Percentiles rank a stretch among this genome's conserved stretches.
phyloP scores from a whole-genome alignment of 768 basidiomycete species.

The Candolleomyces aberdarensis region DNA sequence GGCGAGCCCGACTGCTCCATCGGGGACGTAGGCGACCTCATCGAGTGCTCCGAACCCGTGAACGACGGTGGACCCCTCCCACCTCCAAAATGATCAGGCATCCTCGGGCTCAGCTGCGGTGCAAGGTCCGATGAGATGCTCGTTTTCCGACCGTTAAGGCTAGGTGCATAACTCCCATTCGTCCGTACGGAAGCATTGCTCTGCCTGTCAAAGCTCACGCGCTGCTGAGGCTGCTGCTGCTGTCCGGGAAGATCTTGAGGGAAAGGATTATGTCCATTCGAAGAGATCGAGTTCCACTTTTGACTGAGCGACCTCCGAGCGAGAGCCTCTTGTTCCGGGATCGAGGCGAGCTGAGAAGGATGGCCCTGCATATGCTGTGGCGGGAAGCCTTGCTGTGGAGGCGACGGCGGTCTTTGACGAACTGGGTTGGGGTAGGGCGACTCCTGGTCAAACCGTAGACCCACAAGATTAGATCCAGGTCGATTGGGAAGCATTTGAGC shows the following conservation, averaged over 20 bases:
- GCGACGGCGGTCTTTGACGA: constrained; percentile 33
- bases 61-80: constrained; percentile 9
- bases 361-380: constrained; percentile 12
- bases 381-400: constrained; percentile 20
- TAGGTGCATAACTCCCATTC: neutral
- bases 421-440: constrained; percentile 58
- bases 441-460: constrained; percentile 71
- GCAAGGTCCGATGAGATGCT: constrained; percentile 40
- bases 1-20: constrained; percentile 28
- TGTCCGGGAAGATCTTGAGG: constrained; percentile 15
- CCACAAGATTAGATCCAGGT: constrained; percentile 34
- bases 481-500: constrained; percentile 37
- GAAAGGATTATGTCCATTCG: constrained; percentile 1
- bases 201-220: constrained; percentile 37
- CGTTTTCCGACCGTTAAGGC: constrained; percentile 35
- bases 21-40: constrained; percentile 31
- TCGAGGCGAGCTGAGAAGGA: constrained; percentile 13
- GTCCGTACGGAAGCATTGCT: constrained; percentile 5
- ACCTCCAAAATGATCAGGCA: constrained; percentile 46
- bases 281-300: constrained; percentile 51
- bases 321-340: constrained; percentile 43
- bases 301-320: constrained; percentile 65
- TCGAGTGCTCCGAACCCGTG: constrained; percentile 20
- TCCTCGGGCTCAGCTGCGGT: constrained; percentile 61
- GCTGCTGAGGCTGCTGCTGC: constrained; percentile 26